Evolutionary conservation across 495 filamentous ascomycete genomes (phyloP), one percentile per base, ranked within the genome.

Genomic region (Geopyxis carbonaria): DNA sequence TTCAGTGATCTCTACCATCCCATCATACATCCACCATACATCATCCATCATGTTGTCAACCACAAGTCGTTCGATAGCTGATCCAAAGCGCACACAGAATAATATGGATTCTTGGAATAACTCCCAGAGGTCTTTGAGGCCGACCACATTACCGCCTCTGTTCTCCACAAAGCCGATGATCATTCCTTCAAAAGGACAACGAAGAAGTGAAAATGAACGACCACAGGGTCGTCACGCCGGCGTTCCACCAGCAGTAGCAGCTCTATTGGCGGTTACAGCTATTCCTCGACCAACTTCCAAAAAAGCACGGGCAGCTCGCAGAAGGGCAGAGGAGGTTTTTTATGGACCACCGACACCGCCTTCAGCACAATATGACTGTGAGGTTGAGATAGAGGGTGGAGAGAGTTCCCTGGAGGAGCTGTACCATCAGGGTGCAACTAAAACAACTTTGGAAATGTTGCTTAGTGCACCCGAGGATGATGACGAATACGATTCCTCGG

Each of bases 211-310:
- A 14, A 10, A 31, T 6, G 30, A 42, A 38, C 16, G 18, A 25
- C 22, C n/a, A n/a, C 11, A 27, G 13, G 19, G 37, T 8, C 45
- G 45, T 31, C 42, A 55, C 40, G 13, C 34, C 20, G 52, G 51
- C 10, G 60, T 74, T 31, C 67, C 72, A 20, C 63, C 72, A 7
- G 70, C 70, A 0, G 67, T 73, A 31, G 72, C 70, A 0, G 69
- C 68, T 3, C 59, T 76, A 36, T 63, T 76, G 4, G 72, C 71
- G 27, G 53, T 70, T 38, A 76, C 72, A 35, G 64, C 59, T 42
- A 76, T 76, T 42, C 72, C 71, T 2, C 63, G 61, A 2, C 67
- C 61, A n/a, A n/a, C 14, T 64, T 53, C 10, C 30, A 45, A 22
- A 46, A 53, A 22, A 42, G 39, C 15, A 42, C 45, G 28, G 48